A percentile compares a stretch with the other conserved stretches of the same genome.
These are phyloP conservation scores for Fusarium sp. DNA, from an alignment of 2,329 filamentous ascomycete genomes.

Conservation along the genomic window DNA sequence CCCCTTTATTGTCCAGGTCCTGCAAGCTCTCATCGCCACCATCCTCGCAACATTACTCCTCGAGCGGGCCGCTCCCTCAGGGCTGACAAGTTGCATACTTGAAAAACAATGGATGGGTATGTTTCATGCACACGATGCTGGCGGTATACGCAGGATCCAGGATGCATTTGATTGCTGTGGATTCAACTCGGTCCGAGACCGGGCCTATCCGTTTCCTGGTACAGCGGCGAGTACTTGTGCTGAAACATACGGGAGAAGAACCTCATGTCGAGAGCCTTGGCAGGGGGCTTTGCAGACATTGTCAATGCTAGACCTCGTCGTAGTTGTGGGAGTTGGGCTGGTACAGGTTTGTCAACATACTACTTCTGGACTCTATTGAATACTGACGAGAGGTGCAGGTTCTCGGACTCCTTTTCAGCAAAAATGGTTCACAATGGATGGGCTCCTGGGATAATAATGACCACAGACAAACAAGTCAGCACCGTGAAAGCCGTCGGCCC, in stretches of 20 bases:
- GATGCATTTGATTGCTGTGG: constrained; percentile 77
- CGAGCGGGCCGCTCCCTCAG: constrained; percentile 53
- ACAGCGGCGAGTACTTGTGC: constrained; percentile 57
- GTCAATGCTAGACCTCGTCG: constrained; percentile 67
- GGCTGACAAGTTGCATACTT: constrained; percentile 64
- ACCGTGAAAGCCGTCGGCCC: constrained; percentile 41
- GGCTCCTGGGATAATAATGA: constrained; percentile 42
- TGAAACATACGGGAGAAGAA: constrained; percentile 59
- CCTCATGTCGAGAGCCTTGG: constrained; percentile 69
- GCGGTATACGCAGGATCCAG: constrained; percentile 70
- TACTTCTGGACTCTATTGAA: neutral
- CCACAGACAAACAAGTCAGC: constrained; percentile 8
- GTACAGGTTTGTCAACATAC: constrained; percentile 64
- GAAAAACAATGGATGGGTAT: constrained; percentile 68
- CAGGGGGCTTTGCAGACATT: constrained; percentile 65
- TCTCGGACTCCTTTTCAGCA: constrained; percentile 50
- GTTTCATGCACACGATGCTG: constrained; percentile 64
- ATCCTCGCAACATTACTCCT: constrained; percentile 61
- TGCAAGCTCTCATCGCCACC: constrained; percentile 59
- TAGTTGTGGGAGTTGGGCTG: constrained; percentile 66
- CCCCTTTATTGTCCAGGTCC: constrained; percentile 55
- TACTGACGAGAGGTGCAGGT: constrained; percentile 44
- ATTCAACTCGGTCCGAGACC: constrained; percentile 68
- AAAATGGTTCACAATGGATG: constrained; percentile 51
- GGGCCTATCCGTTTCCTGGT: constrained; percentile 71